Conservation (phyloP, 768 basidiomycete species). For the Suillus americanus region DNA sequence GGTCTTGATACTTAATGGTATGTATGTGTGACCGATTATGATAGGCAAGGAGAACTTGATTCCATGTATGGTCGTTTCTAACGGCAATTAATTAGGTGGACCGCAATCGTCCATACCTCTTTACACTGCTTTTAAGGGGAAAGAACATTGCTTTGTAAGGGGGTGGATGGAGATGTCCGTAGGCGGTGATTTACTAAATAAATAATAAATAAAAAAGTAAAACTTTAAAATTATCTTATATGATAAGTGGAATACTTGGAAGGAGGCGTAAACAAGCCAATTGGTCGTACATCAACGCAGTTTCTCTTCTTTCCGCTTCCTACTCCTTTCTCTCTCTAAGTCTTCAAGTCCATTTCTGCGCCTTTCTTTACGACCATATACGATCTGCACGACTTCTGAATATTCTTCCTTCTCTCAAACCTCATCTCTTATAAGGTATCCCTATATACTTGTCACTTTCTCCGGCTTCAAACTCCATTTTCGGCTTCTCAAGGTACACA, state of each 20-base stretch:
- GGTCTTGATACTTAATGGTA: too few species aligned
- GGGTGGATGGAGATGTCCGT: constrained; percentile 16
- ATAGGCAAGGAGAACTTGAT: background rate
- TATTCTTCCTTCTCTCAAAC: constrained; percentile 35
- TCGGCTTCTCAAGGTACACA: constrained; percentile 9
- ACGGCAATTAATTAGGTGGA: constrained; percentile 7
- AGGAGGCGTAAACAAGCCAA: background rate
- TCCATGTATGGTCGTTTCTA: background rate
- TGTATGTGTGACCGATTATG: too few species aligned
- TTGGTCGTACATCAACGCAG: constrained; percentile 27
- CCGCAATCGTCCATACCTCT: background rate
- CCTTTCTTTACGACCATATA: constrained; percentile 62
- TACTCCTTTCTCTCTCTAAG: constrained; percentile 26
- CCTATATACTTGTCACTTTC: constrained; percentile 31
- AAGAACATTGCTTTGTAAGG: constrained; percentile 1
- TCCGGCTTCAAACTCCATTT: constrained; percentile 23
- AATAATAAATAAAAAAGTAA: background rate
- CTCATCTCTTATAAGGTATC: constrained; percentile 24
- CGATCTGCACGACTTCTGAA: constrained; percentile 62
- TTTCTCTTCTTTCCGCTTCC: constrained; percentile 26
- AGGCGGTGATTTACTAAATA: background rate
- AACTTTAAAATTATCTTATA: background rate
- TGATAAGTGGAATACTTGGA: constrained; percentile 29
- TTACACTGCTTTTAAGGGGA: background rate
- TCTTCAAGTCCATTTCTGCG: constrained; percentile 23